Percentiles rank a stretch among this genome's conserved stretches.
phyloP scores from a whole-genome alignment of 129 eudicot species.

The Centella asiatica region DNA sequence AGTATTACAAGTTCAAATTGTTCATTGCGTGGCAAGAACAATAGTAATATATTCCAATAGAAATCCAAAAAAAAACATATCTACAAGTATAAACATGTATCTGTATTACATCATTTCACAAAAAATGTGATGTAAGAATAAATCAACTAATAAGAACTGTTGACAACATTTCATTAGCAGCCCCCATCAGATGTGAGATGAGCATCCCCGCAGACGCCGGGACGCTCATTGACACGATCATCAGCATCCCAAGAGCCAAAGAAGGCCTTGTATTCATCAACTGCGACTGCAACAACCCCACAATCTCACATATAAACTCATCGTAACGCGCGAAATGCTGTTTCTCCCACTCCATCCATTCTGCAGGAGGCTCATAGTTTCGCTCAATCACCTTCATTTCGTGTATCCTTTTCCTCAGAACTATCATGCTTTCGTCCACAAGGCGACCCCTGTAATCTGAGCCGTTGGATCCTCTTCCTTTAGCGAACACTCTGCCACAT shows the following conservation, averaged over 20 bases:
- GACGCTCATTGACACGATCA: conserved; percentile 5
- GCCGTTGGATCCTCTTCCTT: background rate
- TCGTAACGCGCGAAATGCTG: conserved; percentile 3
- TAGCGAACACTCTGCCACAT: background rate
- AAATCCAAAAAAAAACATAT: too few species aligned
- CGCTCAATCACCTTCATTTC: conserved; percentile 14
- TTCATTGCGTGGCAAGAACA: too few species aligned
- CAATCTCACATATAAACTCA: background rate
- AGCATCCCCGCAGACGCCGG: conserved; percentile 2
- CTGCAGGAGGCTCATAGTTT: conserved; percentile 14
- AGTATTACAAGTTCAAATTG: too few species aligned
- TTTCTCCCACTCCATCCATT: conserved; percentile 30
- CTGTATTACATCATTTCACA: background rate
- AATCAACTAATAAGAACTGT: background rate
- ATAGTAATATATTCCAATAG: too few species aligned
- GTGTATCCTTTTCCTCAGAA: conserved; percentile 17
- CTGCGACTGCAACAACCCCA: conserved; percentile 12
- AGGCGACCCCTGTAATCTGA: background rate
- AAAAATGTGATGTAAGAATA: background rate
- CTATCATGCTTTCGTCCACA: conserved; percentile 18
- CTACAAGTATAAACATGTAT: too few species aligned
- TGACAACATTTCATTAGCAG: background rate
- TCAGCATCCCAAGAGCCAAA: conserved; percentile 17
- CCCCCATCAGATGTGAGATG: conserved; percentile 1
- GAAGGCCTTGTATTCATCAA: conserved; percentile 22